Evolutionary conservation across 345 rosid species (phyloP).

Genomic region (Populus simonii): DNA sequence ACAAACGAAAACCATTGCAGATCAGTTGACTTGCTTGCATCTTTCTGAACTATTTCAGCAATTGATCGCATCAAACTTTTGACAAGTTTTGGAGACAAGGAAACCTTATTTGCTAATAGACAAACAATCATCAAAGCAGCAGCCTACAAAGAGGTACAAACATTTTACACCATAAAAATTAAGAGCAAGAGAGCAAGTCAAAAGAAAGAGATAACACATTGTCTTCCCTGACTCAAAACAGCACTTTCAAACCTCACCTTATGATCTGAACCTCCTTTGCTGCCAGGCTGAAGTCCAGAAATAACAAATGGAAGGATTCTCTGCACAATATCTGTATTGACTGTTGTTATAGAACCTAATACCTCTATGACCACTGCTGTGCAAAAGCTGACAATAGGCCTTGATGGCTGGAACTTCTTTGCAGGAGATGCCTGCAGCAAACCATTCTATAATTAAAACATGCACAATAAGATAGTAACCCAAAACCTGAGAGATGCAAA

Average conservation of each 20-base stretch:
- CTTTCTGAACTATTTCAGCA: conserved; percentile 58
- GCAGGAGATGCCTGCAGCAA: conserved; percentile 59
- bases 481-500: neutral
- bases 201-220: neutral
- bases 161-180: neutral
- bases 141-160: conserved; percentile 50
- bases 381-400: conserved; percentile 60
- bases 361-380: conserved; percentile 79
- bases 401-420: conserved; percentile 68
- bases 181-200: neutral
- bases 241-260: conserved; percentile 48
- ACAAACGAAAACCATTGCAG: conserved; percentile 62
- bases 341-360: conserved; percentile 55
- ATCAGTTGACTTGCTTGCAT: conserved; percentile 61
- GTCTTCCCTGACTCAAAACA: neutral
- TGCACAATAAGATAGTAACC: conserved; percentile 4
- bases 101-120: conserved; percentile 64
- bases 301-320: conserved; percentile 72
- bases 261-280: conserved; percentile 61
- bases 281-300: conserved; percentile 64
- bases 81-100: conserved; percentile 62
- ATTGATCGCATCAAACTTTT: conserved; percentile 69
- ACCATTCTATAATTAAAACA: conserved; percentile 8
- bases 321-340: conserved; percentile 65
- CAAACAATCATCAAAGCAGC: conserved; percentile 86